phyloP scores from a whole-genome alignment of 805 yeast genomes.

The Candida lessepsii region DNA sequence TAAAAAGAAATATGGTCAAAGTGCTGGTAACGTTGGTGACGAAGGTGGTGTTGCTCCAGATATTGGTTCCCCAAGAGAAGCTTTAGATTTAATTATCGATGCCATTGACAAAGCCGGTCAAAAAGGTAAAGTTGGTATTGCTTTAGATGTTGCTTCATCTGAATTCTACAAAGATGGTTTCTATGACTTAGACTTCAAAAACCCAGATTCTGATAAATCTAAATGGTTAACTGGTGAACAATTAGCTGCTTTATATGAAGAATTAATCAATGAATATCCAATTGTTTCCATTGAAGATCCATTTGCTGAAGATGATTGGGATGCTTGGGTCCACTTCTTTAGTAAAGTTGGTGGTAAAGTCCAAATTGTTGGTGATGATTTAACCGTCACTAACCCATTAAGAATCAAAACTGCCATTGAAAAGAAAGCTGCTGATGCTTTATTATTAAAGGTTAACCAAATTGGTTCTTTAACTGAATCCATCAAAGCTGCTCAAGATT shows the following conservation, averaged over 20 bases:
- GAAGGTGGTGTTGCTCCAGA: constrained; percentile 99
- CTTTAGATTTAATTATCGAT: constrained; percentile 85
- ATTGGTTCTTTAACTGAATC: constrained; percentile 96
- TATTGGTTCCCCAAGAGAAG: constrained; percentile 93
- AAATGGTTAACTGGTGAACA: constrained; percentile 89
- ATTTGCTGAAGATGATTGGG: constrained; percentile 99
- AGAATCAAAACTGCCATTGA: constrained; percentile 96
- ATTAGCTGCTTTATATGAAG: constrained; percentile 80
- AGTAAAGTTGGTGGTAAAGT: constrained; percentile 59
- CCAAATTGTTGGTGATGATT: constrained; percentile 97
- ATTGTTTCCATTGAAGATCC: constrained; percentile 98
- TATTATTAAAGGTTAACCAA: constrained; percentile 97
- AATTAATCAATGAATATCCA: constrained; percentile 87
- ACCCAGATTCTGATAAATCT: constrained; percentile 86
- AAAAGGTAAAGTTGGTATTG: constrained; percentile 88
- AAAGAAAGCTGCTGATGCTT: constrained; percentile 92
- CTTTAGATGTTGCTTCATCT: constrained; percentile 94
- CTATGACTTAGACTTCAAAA: constrained; percentile 98
- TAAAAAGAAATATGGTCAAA: constrained; percentile 93
- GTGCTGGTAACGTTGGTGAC: constrained; percentile 99
- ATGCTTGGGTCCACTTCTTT: constrained; percentile 91
- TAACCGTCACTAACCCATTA: constrained; percentile 96
- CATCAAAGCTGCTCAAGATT: constrained; percentile 93
- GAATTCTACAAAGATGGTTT: constrained; percentile 96
- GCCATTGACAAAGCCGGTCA: constrained; percentile 95